Conservation (phyloP, 1,139 yeast species). For the Zygosaccharomyces sapae region DNA sequence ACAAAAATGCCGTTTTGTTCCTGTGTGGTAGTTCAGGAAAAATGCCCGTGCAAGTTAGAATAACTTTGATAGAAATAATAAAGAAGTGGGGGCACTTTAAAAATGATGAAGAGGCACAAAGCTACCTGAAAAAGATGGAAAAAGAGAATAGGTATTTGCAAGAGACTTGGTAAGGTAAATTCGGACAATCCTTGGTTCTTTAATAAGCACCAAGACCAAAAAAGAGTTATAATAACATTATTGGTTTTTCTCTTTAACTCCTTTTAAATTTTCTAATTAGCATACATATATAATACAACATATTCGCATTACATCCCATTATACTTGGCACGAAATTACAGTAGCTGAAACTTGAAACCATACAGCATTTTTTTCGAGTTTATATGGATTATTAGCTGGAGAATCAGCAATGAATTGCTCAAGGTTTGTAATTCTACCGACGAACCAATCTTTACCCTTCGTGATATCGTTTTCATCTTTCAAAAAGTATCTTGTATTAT, state of each 20-base stretch:
- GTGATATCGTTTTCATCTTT: conserved; percentile 21
- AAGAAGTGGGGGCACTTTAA: conserved; percentile 40
- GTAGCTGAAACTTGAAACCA: conserved; percentile 35
- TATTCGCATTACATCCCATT: background rate
- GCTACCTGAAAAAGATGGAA: conserved; percentile 58
- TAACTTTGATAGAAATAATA: conserved; percentile 64
- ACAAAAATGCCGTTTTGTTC: conserved; percentile 57
- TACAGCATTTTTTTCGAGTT: conserved; percentile 25
- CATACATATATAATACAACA: background rate
- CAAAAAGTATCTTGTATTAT: conserved; percentile 29
- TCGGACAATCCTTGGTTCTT: background rate
- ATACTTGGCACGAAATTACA: conserved; percentile 12
- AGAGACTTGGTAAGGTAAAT: conserved; percentile 70
- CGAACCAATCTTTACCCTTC: conserved; percentile 33
- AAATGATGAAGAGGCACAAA: conserved; percentile 46
- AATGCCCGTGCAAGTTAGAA: conserved; percentile 88
- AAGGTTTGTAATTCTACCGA: conserved; percentile 29
- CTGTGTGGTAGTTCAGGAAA: conserved; percentile 91
- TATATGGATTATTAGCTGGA: conserved; percentile 23
- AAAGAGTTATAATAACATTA: background rate
- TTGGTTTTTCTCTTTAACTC: background rate
- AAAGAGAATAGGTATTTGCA: conserved; percentile 67
- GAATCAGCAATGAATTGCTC: conserved; percentile 22
- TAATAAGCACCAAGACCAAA: background rate
- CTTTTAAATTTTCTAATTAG: background rate